phyloP scores from a whole-genome alignment of 2,329 filamentous ascomycete species.

The Stemphylium lycopersici region DNA sequence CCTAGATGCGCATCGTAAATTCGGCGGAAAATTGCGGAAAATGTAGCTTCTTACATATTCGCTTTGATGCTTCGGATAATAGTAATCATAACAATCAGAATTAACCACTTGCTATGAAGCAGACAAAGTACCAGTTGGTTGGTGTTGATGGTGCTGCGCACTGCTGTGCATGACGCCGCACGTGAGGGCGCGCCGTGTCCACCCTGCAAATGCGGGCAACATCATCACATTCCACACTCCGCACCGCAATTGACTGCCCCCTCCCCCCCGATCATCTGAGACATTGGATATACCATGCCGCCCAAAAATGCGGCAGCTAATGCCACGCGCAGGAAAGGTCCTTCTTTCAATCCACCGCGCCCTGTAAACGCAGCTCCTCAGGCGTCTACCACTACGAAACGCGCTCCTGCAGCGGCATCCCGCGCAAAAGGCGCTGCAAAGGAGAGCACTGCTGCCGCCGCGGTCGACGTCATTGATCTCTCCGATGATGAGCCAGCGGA shows the following conservation, averaged over 20 bases:
- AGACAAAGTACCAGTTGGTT: too few relatives aligned
- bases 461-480: conserved; percentile 35
- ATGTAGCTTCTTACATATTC: too few relatives aligned
- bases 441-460: conserved; percentile 19
- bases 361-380: conserved; percentile 37
- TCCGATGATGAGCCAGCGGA: conserved; percentile 41
- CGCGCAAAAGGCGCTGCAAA: conserved; percentile 19
- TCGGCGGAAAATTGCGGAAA: too few relatives aligned
- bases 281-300: conserved; percentile 25
- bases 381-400: conserved; percentile 25
- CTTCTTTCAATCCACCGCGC: conserved; percentile 47
- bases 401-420: conserved; percentile 19
- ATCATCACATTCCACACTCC: not conserved
- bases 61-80: too few relatives aligned
- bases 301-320: conserved; percentile 32
- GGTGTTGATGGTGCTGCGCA: not conserved
- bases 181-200: conserved; percentile 16
- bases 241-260: not conserved
- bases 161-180: conserved; percentile 6
- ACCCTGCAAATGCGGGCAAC: not conserved
- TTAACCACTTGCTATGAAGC: too few relatives aligned
- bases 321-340: conserved; percentile 36
- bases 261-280: not conserved
- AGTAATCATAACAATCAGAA: too few relatives aligned
- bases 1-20: too few relatives aligned